Conservation (phyloP, 495 filamentous ascomycete genomes). For the Aspergillus heteromorphus region DNA sequence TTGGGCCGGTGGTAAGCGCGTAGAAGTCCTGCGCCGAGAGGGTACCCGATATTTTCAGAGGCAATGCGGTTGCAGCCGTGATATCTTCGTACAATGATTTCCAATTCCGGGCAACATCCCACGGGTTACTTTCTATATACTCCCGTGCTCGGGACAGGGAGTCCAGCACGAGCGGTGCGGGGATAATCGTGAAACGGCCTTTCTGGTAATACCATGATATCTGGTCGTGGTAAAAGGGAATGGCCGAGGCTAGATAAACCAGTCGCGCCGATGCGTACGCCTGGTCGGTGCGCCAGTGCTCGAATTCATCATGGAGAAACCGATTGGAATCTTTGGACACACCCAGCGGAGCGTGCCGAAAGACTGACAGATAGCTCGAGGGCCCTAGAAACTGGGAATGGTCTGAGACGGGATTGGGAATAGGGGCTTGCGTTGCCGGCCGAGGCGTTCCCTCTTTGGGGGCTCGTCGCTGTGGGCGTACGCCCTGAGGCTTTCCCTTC, state of each 20-base stretch:
- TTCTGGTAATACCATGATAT: slow-evolving; percentile 6
- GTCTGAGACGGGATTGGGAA: not conserved
- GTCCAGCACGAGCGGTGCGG: slow-evolving; percentile 5
- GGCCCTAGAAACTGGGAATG: slow-evolving; percentile 7
- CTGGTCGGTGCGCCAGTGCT: slow-evolving; percentile 8
- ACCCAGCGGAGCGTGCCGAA: not conserved
- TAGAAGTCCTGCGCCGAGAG: slow-evolving; percentile 15
- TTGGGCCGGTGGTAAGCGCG: slow-evolving; percentile 34
- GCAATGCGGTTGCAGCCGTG: not conserved
- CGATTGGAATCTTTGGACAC: not conserved
- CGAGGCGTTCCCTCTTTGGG: not conserved
- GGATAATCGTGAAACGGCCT: slow-evolving; percentile 8
- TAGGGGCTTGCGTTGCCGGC: not conserved
- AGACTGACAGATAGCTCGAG: slow-evolving; percentile 15
- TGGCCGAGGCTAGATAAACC: slow-evolving; percentile 16
- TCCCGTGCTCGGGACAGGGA: not conserved
- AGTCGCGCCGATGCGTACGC: slow-evolving; percentile 12
- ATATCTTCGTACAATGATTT: not conserved
- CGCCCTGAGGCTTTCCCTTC: not conserved
- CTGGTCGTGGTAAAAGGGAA: slow-evolving; percentile 6
- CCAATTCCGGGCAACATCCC: not conserved
- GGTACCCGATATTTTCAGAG: slow-evolving; percentile 2
- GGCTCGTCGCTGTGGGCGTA: no score
- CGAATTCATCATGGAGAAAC: slow-evolving; percentile 2
- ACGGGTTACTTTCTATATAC: not conserved